Evolutionary conservation across 1,284 basidiomycete genomes (phyloP), one percentile per base, ranked within the genome.

Genomic region (Pyrrhoderma noxium): DNA sequence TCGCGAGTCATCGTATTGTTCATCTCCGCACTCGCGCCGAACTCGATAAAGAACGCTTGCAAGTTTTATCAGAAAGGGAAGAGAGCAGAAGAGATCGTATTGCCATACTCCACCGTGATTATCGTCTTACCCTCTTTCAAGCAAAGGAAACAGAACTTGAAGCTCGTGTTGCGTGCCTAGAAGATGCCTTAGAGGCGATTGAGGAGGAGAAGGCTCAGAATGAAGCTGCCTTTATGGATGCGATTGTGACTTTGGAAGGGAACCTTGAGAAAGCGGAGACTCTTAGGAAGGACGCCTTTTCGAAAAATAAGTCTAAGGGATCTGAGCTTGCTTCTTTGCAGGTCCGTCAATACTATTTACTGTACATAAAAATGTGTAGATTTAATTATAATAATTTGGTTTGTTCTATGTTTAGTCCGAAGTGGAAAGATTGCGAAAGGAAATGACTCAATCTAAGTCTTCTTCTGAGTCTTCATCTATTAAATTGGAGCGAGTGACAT

Each of bases 61-160:
- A 67, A 16, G 63, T 75, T 13, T 62, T 82, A 38, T 73, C 73
- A 46, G 74, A 79, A 62, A 73, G 72, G 62, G 77, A 80, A 47
- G 64, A 66, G 16, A 64, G 70, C 39, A 66, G 81, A 55, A 65
- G 65, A 54, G 81, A 85, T 64, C 77, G 75, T 46, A 58, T 83
- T 22, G 70, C 74, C 49, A 64, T 72, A 35, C 55, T 82, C 39
- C 78, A 80, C 59, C 69, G 82, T 51, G 85, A 89, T 55, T 77
- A 71, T 59, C 73, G 74, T 61, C 74, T 88, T 49, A 76, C 73
- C 8, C 73, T 77, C 64, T 85, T 84, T 59, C 79, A 82, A 62
- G 70, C 70, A 16, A 71, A 72, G 52, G 82, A 85, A 59, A 66
- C 68, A 5, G 80, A 82, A 56, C 64, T 85, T 39, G 78, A 83